Percentiles rank a stretch among this genome's conserved stretches.
These are phyloP conservation scores for Russula griseocarnosa DNA, from an alignment of 768 basidiomycete species.

Conservation along the genomic window DNA sequence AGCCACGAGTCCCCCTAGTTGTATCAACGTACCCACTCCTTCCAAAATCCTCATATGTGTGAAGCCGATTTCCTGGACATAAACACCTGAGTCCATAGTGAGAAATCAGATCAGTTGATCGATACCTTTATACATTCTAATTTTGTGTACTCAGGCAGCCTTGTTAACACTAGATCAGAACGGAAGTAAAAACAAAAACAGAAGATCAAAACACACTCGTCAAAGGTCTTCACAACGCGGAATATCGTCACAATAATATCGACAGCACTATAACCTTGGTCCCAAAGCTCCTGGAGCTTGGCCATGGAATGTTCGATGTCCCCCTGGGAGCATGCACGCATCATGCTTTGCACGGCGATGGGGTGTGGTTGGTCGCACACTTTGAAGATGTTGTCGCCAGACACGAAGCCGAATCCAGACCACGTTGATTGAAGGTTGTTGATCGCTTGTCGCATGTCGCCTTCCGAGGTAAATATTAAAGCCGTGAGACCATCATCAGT, in stretches of 20 bases:
- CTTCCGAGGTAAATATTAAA: constrained; percentile 96
- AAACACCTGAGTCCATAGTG: constrained; percentile 6
- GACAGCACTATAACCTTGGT: constrained; percentile 92
- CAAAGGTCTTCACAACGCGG: constrained; percentile 90
- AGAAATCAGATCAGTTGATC: not conserved
- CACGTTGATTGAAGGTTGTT: constrained; percentile 97
- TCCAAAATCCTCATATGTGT: constrained; percentile 98
- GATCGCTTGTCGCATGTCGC: constrained; percentile 99
- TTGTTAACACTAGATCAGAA: constrained; percentile 30
- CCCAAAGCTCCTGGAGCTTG: constrained; percentile 85
- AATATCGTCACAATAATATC: constrained; percentile 97
- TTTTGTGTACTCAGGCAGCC: constrained; percentile 89
- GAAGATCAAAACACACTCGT: constrained; percentile 57
- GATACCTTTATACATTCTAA: constrained; percentile 92
- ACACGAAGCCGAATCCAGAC: constrained; percentile 93
- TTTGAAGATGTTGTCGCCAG: constrained; percentile 97
- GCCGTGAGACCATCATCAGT: constrained; percentile 94
- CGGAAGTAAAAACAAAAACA: not conserved
- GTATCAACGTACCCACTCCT: constrained; percentile 92
- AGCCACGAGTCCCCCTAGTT: constrained; percentile 86
- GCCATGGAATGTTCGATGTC: constrained; percentile 81
- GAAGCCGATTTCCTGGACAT: constrained; percentile 87
- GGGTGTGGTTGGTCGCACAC: constrained; percentile 99
- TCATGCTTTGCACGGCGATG: constrained; percentile 75
- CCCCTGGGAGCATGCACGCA: constrained; percentile 80